Conservation (phyloP, 1,284 basidiomycete species). For the Sphaerobolus stellatus region DNA sequence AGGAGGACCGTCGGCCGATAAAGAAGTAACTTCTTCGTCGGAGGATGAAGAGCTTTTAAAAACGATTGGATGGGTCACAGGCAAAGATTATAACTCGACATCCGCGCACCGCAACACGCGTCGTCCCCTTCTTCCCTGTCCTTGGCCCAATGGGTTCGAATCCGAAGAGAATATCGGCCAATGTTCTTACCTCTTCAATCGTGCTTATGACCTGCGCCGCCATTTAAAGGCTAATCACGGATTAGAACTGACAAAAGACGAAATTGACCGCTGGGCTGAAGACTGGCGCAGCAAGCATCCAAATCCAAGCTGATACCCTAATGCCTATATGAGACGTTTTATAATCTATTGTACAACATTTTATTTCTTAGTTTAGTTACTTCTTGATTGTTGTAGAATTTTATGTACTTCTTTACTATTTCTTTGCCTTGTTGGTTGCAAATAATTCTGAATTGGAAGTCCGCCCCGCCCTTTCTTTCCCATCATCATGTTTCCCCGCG, state of each 20-base stretch:
- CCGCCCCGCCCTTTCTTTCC: too few species aligned
- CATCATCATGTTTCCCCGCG: too few species aligned
- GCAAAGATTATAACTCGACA: constrained; percentile 28
- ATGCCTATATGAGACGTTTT: too few species aligned
- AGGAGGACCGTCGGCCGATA: constrained; percentile 12
- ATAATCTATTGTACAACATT: too few species aligned
- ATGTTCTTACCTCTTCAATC: constrained; percentile 74
- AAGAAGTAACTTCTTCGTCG: constrained; percentile 22
- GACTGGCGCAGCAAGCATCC: neutral
- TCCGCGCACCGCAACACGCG: constrained; percentile 5
- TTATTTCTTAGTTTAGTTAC: too few species aligned
- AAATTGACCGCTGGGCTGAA: constrained; percentile 57
- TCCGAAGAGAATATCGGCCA: constrained; percentile 2
- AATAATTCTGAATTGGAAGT: too few species aligned
- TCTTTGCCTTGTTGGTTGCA: too few species aligned
- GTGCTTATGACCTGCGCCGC: constrained; percentile 82
- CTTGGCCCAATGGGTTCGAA: constrained; percentile 13
- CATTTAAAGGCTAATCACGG: constrained; percentile 72
- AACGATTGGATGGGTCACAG: constrained; percentile 34
- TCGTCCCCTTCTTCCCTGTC: constrained; percentile 38
- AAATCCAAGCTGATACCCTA: too few species aligned
- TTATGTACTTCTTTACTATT: too few species aligned
- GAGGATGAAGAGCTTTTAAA: constrained; percentile 29
- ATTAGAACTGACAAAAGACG: constrained; percentile 58
- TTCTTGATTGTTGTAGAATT: too few species aligned